Evolutionary conservation across 169 alveolate genomes (phyloP), one percentile per base, ranked within the genome.

Genomic region (Babesia gibsoni): DNA sequence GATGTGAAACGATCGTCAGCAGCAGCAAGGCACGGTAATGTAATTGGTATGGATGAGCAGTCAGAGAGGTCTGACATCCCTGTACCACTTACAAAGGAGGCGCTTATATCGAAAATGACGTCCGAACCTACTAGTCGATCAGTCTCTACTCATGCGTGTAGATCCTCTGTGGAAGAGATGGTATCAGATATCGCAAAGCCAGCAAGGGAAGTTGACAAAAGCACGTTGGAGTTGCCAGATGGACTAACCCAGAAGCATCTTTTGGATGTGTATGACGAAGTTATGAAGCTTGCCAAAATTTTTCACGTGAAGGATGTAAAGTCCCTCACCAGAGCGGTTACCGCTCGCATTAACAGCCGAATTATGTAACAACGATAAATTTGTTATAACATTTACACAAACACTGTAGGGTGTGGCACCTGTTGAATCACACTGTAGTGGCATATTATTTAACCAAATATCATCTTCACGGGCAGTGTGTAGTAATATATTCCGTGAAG

Each of bases 251-350:
- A 41, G 33, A 52, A 48, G 18, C 80, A 79, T 30, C 72, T 68
- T 4, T 32, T 79, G 65, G 88, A 79, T 20, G 84, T 53, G 30
- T 79, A 79, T 42, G 61, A 61, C 66, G 88, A 67, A 36, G 80
- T 72, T 5, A 27, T 30, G 35, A 54, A 48, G 48, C 67, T 79
- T 18, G 59, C 45, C 32, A 65, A 57, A 12, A 23, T 79, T 18
- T 35, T 79, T 20, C 88, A 79, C 66, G 88, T 79, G 42, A 67
- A 79, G 43, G 67, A 70, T 18, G 50, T 69, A 56, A 63, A 63
- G 6, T 79, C 88, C 16, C 49, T 79, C 25, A 48, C 61, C 27
- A 77, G 79, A 0, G 88, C 88, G 14, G 67, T 79, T 32, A 79
- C 88, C 14, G 82, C 88, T 9, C 69, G 67, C 29, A 61, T 79